These are phyloP conservation scores for Nemania sp. DNA, from an alignment of 2,329 filamentous ascomycete genomes.

Conservation along the genomic window DNA sequence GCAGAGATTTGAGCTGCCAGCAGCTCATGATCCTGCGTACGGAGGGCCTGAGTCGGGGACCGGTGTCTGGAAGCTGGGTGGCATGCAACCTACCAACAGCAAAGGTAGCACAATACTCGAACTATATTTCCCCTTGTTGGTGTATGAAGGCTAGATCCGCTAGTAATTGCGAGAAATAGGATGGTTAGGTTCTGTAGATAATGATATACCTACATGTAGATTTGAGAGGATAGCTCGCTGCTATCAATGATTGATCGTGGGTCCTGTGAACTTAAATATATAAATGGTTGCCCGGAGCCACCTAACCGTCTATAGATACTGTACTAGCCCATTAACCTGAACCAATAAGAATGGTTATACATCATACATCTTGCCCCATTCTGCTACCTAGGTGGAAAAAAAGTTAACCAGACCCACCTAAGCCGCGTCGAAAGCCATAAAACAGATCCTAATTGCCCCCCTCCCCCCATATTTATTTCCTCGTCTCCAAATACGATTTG, in stretches of 20 bases:
- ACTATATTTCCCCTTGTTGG: background rate
- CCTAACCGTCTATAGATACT: too few relatives aligned
- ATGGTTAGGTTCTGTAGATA: too few relatives aligned
- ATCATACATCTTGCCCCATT: background rate
- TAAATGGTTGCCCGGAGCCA: too few relatives aligned
- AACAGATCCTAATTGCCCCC: background rate
- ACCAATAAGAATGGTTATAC: background rate
- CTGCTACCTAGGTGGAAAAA: background rate
- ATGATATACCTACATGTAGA: too few relatives aligned
- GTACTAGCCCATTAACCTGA: too few relatives aligned
- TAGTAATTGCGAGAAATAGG: background rate
- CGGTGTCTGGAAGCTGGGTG: background rate
- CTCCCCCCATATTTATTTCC: constrained; percentile 38
- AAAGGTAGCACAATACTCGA: background rate
- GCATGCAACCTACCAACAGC: background rate
- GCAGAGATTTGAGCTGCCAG: constrained; percentile 18
- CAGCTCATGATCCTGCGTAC: constrained; percentile 16
- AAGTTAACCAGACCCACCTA: background rate
- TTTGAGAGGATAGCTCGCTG: too few relatives aligned
- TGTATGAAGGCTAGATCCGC: background rate
- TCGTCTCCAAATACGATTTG: constrained; percentile 29
- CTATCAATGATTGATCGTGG: too few relatives aligned
- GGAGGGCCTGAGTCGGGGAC: background rate
- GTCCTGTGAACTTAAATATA: too few relatives aligned
- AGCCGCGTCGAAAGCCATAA: background rate